Evolutionary conservation across 768 basidiomycete genomes (phyloP).

Genomic region (Phaeolepiota aurea): DNA sequence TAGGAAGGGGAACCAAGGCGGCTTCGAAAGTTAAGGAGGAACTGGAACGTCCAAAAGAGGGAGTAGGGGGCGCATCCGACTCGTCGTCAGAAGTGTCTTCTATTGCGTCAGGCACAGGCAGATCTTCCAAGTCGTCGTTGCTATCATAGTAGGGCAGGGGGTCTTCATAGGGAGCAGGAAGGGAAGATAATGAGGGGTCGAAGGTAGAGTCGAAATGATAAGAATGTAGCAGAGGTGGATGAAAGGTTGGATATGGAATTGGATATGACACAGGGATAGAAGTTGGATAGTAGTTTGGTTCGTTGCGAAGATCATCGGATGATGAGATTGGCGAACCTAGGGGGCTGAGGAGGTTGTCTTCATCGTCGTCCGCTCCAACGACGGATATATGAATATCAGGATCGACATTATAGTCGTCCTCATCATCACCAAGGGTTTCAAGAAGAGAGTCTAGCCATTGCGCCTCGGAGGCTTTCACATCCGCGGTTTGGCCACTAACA

Average conservation of each 20-base stretch:
- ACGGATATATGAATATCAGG: conserved; percentile 37
- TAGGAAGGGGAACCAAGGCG: conserved; percentile 39
- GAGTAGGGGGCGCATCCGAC: conserved; percentile 62
- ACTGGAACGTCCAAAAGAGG: conserved; percentile 49
- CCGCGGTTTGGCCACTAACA: conserved; percentile 24
- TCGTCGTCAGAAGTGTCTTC: conserved; percentile 84
- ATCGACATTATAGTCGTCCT: conserved; percentile 42
- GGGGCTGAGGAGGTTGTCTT: conserved; percentile 55
- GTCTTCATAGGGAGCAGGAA: conserved; percentile 37
- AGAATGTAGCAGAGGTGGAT: conserved; percentile 46
- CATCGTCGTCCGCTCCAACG: conserved; percentile 52
- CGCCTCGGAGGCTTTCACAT: conserved; percentile 50
- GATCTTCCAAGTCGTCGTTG: conserved; percentile 55
- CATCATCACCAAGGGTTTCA: conserved; percentile 65
- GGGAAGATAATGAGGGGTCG: conserved; percentile 37
- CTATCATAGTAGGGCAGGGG: conserved; percentile 55
- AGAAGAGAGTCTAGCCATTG: conserved; percentile 79
- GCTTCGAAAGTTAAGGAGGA: conserved; percentile 46
- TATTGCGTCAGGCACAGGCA: conserved; percentile 71
- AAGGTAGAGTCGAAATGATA: conserved; percentile 41
- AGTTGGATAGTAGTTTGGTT: conserved; percentile 36
- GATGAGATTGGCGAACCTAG: conserved; percentile 66
- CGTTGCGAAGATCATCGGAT: conserved; percentile 62
- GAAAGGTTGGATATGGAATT: conserved; percentile 56
- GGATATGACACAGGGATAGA: conserved; percentile 37